These are phyloP conservation scores for Telfairia occidentalis DNA, from an alignment of 331 rosid species.

Conservation along the genomic window DNA sequence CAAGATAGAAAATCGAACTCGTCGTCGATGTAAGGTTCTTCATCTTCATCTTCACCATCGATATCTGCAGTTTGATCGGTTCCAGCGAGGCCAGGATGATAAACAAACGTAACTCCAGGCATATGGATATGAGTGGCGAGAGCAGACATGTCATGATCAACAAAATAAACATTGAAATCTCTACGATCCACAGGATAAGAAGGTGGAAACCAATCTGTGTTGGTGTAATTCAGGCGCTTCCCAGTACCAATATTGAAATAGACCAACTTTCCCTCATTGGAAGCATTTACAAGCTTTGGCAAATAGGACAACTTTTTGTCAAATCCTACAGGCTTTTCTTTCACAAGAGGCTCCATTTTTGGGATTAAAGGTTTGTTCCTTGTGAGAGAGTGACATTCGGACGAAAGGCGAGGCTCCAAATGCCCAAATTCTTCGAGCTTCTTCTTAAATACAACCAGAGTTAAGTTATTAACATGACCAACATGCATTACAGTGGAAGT, in stretches of 20 bases:
- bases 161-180: slow-evolving; percentile 62
- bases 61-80: slow-evolving; percentile 1
- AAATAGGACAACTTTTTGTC: slow-evolving; percentile 31
- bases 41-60: slow-evolving; percentile 15
- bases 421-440: slow-evolving; percentile 26
- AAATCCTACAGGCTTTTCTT: slow-evolving; percentile 21
- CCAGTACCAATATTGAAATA: slow-evolving; percentile 75
- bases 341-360: slow-evolving; percentile 60
- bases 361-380: slow-evolving; percentile 42
- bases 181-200: slow-evolving; percentile 51
- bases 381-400: slow-evolving; percentile 52
- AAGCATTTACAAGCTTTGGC: slow-evolving; percentile 55
- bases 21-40: slow-evolving; percentile 48
- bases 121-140: slow-evolving; percentile 47
- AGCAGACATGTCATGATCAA: slow-evolving; percentile 81
- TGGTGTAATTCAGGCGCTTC: slow-evolving; percentile 39
- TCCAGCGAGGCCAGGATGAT: slow-evolving; percentile 83
- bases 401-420: slow-evolving; percentile 49
- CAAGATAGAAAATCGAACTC: slow-evolving; percentile 72
- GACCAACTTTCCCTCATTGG: slow-evolving; percentile 42
- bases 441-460: slow-evolving; percentile 66
- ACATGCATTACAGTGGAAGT: slow-evolving; percentile 63
- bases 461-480: slow-evolving; percentile 31
- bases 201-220: slow-evolving; percentile 47
- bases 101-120: slow-evolving; percentile 83